Base-by-base conservation (phyloP, 176 grass and related monocot species). In the Canna indica region DNA sequence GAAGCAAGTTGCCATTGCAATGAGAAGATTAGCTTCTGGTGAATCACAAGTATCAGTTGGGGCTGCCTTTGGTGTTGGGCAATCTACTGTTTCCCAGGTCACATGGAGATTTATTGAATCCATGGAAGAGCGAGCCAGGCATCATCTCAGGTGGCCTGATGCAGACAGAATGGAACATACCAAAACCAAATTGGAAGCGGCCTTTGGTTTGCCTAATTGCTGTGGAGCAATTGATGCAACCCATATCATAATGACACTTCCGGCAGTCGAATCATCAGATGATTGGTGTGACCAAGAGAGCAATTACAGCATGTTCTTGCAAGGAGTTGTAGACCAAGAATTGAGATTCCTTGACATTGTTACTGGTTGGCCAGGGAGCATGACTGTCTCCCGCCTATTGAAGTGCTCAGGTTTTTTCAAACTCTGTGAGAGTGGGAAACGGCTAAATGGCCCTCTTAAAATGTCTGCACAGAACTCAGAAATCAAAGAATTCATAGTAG, bases 21-120 rank as follows among this genome's bases (percentile, higher is more conserved):
- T 90, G 88, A 85, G 88, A 80, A 84, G 93, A 64, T 79, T 97
- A 13, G 88, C 93, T 22, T 97, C 93, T 6, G 93, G 93, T 0
- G 93, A 97, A 70, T 97, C 93, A 0, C 93, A 97, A 76, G 93
- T 90, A 22, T 97, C 95, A 0, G 95, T 99, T 36, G 95, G 94
- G 14, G 71, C 81, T 64, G 95, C 95, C 36, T 99, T 99, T 75
- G 83, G 90, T 14, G 95, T 99, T 17, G 90, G 90, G 35, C 95
- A 99, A 76, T 99, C 94, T 34, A 99, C 94, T 31, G 94, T 99
- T 71, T 99, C 84, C 22, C 90, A 99, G 70, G 95, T 99, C 59
- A 99, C 95, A 1, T 99, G 95, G 95, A 86, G 88, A 71, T 99
- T 99, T 64, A 93, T 99, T 2, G 89, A 99, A 73, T 92, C 89